phyloP scores from a whole-genome alignment of 352 stramenopile genomes.

The Phytophthora ohioensis region DNA sequence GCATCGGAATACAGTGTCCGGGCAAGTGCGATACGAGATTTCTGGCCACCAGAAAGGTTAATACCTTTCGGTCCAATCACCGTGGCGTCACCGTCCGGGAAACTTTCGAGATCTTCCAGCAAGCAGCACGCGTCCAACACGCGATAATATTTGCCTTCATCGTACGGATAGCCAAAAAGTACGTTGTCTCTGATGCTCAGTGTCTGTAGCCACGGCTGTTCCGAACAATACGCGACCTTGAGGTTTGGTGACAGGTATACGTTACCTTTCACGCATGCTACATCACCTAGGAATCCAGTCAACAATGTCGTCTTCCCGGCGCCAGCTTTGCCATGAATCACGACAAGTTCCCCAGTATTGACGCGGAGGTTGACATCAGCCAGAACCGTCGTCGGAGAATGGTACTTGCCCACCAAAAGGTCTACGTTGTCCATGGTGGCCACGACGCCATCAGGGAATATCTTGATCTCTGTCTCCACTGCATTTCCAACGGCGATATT shows the following conservation, averaged over 20 bases:
- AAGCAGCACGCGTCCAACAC: constrained; percentile 62
- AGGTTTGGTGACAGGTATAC: constrained; percentile 41
- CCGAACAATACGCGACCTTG: constrained; percentile 76
- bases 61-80: constrained; percentile 46
- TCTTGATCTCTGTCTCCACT: constrained; percentile 5
- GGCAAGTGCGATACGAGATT: constrained; percentile 47
- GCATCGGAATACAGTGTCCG: constrained; percentile 50
- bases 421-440: constrained; percentile 36
- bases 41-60: constrained; percentile 47
- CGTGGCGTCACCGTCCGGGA: constrained; percentile 45
- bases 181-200: constrained; percentile 94
- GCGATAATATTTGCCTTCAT: constrained; percentile 51
- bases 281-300: constrained; percentile 46
- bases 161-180: constrained; percentile 85
- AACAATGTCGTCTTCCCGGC: constrained; percentile 54
- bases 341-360: constrained; percentile 43
- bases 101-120: constrained; percentile 51
- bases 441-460: constrained; percentile 30
- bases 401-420: constrained; percentile 22
- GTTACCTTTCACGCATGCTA: constrained; percentile 31
- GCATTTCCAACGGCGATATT: neutral
- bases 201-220: constrained; percentile 95
- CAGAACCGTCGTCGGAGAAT: constrained; percentile 42
- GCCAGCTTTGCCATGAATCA: constrained; percentile 51
- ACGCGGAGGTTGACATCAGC: constrained; percentile 41